These are phyloP conservation scores for Colletotrichum magnum DNA, from an alignment of 2,329 filamentous ascomycete species.

Conservation along the genomic window DNA sequence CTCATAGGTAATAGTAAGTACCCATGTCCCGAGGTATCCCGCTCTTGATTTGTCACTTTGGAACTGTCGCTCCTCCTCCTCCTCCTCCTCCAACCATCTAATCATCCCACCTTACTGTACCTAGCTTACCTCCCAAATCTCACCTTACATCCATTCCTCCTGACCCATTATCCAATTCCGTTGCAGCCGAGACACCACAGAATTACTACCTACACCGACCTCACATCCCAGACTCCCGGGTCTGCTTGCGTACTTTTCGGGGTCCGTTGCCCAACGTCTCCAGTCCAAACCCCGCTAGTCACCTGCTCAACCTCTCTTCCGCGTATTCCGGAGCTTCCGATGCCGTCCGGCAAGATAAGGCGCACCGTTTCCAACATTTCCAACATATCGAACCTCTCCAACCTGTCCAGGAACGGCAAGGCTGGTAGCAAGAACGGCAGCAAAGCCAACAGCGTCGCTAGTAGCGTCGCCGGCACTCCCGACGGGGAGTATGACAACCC, in stretches of 20 bases:
- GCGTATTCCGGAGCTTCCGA: constrained; percentile 26
- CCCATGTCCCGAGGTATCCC: not conserved
- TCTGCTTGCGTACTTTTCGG: not conserved
- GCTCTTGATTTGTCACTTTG: constrained; percentile 31
- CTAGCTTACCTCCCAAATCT: too few species aligned
- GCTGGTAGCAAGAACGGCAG: constrained; percentile 19
- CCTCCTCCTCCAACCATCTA: not conserved
- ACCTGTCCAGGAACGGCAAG: constrained; percentile 25
- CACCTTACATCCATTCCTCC: not conserved
- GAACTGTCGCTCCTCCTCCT: constrained; percentile 1
- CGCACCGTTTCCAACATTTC: constrained; percentile 29
- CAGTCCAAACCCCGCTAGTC: not conserved
- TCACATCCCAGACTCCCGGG: not conserved
- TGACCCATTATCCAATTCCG: constrained; percentile 24
- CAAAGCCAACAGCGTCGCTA: constrained; percentile 43
- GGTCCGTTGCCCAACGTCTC: not conserved
- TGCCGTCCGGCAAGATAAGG: constrained; percentile 28
- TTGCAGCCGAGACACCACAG: constrained; percentile 14
- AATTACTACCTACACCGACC: not conserved
- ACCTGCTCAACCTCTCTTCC: constrained; percentile 6
- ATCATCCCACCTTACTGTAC: too few species aligned
- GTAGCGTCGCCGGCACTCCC: constrained; percentile 43
- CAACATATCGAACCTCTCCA: constrained; percentile 3
- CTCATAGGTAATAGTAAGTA: too few species aligned
- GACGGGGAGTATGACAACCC: constrained; percentile 58